Evolutionary conservation across 2,329 filamentous ascomycete species (phyloP), one percentile per base, ranked within the genome.

Genomic region (Pestalotiopsis sp.): DNA sequence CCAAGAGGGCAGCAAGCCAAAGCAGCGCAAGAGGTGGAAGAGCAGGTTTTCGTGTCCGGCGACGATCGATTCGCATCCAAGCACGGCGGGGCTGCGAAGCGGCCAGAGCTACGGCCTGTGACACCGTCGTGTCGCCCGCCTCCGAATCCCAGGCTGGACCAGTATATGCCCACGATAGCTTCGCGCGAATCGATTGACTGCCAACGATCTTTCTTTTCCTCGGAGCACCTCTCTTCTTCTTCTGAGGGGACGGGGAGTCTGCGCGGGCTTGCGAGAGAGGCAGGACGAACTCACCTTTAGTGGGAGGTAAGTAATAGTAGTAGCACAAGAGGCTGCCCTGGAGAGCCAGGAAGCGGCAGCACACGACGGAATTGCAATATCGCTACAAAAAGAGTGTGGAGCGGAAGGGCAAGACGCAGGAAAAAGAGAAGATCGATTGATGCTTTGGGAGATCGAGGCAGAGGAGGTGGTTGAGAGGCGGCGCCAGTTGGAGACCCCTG

Each of bases 281-380:
- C 31, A n/a, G 45, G 45, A 52, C 9, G 56, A 60, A 71, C 78
- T 79, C 72, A 80, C 79, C 76, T 80, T 70, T 70, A 75, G 45
- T 72, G 73, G 74, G 71, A 75, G 79, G 73, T 78, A 78, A 70
- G 76, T 80, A 36, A 36, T 36, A 77, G 79, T 36, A 77, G 79
- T 74, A 80, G 78, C 78, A 78, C 75, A 52, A 72, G 75, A 76
- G 68, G 80, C 81, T 78, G 79, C 78, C 82, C 83, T 83, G 82
- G 82, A 80, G 76, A 81, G 79, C 81, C 82, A 82, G 82, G 82
- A 78, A 79, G 81, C 80, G 77, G 80, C 81, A 76, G 76, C 66
- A 65, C 67, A 60, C 45, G 36, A 62, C 63, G 63, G 56, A 64
- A 58, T 68, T n/a, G 59, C 63, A 78, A 77, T 75, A 74, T 74